These are phyloP conservation scores for Corymbia calophylla DNA, from an alignment of 441 rosid species.

Conservation along the genomic window DNA sequence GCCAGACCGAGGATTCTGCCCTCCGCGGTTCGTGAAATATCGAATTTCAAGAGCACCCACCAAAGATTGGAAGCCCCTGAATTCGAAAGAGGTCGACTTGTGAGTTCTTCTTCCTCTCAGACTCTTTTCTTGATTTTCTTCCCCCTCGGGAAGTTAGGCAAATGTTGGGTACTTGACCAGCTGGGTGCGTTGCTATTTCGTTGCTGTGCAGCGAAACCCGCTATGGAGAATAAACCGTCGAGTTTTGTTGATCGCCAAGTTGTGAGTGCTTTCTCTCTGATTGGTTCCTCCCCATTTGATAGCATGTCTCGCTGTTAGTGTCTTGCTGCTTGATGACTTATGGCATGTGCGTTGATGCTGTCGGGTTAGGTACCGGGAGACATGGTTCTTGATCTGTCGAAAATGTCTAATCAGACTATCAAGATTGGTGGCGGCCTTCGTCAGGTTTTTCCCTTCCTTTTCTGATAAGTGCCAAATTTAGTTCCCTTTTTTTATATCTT, in stretches of 20 bases:
- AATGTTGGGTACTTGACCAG: not conserved
- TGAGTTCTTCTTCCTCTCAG: not conserved
- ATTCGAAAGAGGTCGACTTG: not conserved
- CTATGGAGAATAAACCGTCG: not conserved
- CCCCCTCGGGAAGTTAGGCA: not conserved
- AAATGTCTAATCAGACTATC: conserved; percentile 61
- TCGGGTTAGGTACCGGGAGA: conserved; percentile 70
- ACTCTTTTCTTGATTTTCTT: not conserved
- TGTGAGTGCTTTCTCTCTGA: not conserved
- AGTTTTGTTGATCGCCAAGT: not conserved
- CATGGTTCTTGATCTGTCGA: conserved; percentile 64
- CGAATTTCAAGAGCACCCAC: not conserved
- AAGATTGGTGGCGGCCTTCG: conserved; percentile 85
- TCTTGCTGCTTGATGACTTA: not conserved
- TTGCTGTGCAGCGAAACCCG: not conserved
- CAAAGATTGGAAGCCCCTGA: not conserved
- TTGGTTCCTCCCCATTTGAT: not conserved
- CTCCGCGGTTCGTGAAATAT: not conserved
- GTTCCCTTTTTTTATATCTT: not conserved
- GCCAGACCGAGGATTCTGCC: not conserved
- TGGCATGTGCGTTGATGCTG: not conserved
- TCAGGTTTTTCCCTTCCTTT: conserved; percentile 34
- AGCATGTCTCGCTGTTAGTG: not conserved
- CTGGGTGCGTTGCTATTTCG: not conserved
- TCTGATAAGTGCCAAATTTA: not conserved